Evolutionary conservation across 2,329 filamentous ascomycete species (phyloP), one percentile per base, ranked within the genome.

Genomic region (Lachnellula occidentalis): DNA sequence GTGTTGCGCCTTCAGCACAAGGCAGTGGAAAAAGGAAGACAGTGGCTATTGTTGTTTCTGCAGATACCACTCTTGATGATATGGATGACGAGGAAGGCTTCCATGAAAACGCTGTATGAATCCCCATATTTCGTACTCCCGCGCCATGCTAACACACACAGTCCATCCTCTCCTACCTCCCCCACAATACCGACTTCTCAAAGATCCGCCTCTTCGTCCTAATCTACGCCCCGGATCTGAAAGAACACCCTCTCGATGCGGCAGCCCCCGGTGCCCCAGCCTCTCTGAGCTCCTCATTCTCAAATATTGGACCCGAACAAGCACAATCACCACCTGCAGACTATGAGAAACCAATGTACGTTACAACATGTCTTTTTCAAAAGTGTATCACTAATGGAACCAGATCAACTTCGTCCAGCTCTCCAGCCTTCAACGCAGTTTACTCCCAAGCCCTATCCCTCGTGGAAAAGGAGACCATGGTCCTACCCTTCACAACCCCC

Each of bases 141-240:
- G 22, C 15, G 53, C 22, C n/a, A 49, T 55, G 41, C 54, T 66
- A 58, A 64, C 34, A 15, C 12, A 19, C 21, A 12, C 57, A 92
- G 88, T 90, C 88, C 27, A 88, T 97, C 62, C 79, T 97, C 54
- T 95, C 92, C 43, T 88, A 95, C 70, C 88, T 97, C 48, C 90
- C 91, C 37, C 82, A 85, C 59, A 82, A 87, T 56, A 84, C 86
- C 61, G 85, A 96, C 69, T 82, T 86, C 59, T 81, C 83, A 46
- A 83, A 78, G 58, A 83, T 86, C 61, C 88, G 89, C 67, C 78
- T 96, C 22, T 95, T 95, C 66, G 80, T 97, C 55, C 78, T 97
- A 61, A 92, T 97, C 67, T 96, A 96, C 71, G 85, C 90, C 2
- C 92, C 92, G 1, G 79, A 82, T 50, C 74, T 95, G 51, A 90